Evolutionary conservation across 148 eudicot genomes (phyloP), one percentile per base, ranked within the genome.

Genomic region (Camellia lanceoleosa): DNA sequence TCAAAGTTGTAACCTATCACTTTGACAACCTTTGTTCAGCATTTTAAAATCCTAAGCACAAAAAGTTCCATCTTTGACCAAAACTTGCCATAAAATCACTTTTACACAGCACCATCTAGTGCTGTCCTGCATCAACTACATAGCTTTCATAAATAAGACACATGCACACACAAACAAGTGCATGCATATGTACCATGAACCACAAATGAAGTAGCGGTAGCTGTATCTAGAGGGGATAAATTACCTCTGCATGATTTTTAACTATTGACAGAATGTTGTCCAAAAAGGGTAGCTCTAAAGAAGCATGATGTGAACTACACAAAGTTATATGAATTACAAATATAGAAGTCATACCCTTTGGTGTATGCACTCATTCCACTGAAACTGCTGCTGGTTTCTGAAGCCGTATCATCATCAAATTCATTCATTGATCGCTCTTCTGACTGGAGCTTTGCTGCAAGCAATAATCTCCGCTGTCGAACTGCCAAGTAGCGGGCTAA

Each of bases 311-410:
- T 30, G 3, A 49, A 44, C 52, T 47, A 76, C 46, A 47, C 41
- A 2, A 23, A 46, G 14, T 41, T 20, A 47, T 3, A 47, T 44
- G 30, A 60, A 65, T 73, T 38, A 65, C 63, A 76, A 69, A 52
- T 16, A 23, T 65, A 76, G 15, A 78, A 16, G 73, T 64, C 87
- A 79, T 96, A 96, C 99, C 99, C 95, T 13, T 86, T 90, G 66
- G 99, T 89, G 82, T 96, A 96, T 54, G 99, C 99, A 82, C 99
- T 96, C 99, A 96, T 96, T 87, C 99, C 99, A 79, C 99, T 96
- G 84, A 96, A 87, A 83, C 75, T 96, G 85, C 99, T 96, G 89
- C 99, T 96, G 83, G 97, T 82, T 88, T 96, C 97, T 43, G 99
- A 96, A 80, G 88, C 81, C 80, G 90, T 87, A 66, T 96, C 99